These are phyloP conservation scores for Raddia guianensis DNA, from an alignment of 176 grass and related monocot genomes.

Conservation along the genomic window DNA sequence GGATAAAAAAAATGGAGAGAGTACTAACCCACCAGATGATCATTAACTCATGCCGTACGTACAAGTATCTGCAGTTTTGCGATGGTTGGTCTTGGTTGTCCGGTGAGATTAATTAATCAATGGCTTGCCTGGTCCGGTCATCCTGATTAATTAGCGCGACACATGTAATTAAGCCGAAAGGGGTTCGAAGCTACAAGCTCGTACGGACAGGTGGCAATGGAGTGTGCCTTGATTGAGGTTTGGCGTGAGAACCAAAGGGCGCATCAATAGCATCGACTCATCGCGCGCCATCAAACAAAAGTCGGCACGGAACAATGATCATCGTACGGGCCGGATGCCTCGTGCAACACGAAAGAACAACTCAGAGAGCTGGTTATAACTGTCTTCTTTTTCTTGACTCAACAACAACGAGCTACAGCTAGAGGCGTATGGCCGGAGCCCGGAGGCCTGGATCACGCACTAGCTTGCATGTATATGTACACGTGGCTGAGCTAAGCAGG, in stretches of 20 bases:
- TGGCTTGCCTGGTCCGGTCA: background rate
- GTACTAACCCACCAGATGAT: background rate
- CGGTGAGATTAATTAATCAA: background rate
- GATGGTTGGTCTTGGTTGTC: background rate
- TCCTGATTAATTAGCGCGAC: background rate
- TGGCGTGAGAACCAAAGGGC: background rate
- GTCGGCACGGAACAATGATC: background rate
- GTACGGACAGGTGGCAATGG: background rate
- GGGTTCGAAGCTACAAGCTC: background rate
- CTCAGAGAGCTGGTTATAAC: background rate
- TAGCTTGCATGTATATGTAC: too few species aligned
- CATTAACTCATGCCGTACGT: background rate
- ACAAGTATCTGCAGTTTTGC: too few species aligned
- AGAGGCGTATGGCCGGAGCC: too few species aligned
- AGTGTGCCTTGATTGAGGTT: background rate
- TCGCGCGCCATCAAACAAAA: background rate
- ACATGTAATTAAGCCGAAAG: slow-evolving; percentile 25
- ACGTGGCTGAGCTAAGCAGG: too few species aligned
- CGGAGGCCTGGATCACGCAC: too few species aligned
- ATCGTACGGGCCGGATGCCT: background rate
- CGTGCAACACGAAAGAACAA: background rate
- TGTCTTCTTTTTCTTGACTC: background rate
- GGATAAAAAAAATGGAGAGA: too few species aligned
- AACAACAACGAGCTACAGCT: background rate
- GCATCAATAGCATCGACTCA: background rate